Base-by-base conservation (phyloP, 345 rosid species). In the Sisymbrium irio region DNA sequence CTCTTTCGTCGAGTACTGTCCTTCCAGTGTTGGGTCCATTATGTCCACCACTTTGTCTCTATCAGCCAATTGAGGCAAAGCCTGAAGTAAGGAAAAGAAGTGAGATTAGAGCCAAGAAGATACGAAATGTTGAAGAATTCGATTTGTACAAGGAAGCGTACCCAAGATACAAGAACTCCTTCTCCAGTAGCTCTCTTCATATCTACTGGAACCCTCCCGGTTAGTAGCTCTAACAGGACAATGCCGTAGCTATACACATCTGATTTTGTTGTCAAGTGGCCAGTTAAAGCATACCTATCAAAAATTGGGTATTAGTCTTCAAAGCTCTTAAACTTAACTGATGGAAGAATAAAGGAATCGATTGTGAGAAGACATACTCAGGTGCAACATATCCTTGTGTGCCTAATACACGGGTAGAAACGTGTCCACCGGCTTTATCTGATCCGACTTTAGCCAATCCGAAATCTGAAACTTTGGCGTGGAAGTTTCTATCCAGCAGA, bases 221-320 rank as follows among this genome's bases (percentile, higher is more conserved):
- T 89, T 59, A 95, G 89, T 82, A 91, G 80, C 85, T 94, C 97
- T 71, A 94, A 68, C 67, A 94, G 87, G 72, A 89, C 98, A 51
- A 94, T 92, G 32, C 98, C 97, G 18, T 88, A 89, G 79, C 97
- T 87, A 60, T 89, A 95, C 17, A 95, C 97, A 80, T 89, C 99
- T 73, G 99, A 95, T 82, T 94, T 95, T 71, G 97, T 88, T 1
- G 97, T 89, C 65, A 94, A 77, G 83, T 89, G 97, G 42, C 98
- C 97, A 0, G 99, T 95, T 82, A 91, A 74, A 37, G 97, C 99
- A 77, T 91, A 93, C 85, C 97, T 91, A 78, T 32, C 42, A 9
- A 70, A 25, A 33, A 51, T 25, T 9, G 37, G 0, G 17, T 42
- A 50, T 35, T 8, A 60, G 0, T 15, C 3, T 15, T 15, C 3